A percentile compares a stretch with the other conserved stretches of the same genome.
Conservation (phyloP, 2,329 filamentous ascomycete species). For the Mollisia scopiformis region DNA sequence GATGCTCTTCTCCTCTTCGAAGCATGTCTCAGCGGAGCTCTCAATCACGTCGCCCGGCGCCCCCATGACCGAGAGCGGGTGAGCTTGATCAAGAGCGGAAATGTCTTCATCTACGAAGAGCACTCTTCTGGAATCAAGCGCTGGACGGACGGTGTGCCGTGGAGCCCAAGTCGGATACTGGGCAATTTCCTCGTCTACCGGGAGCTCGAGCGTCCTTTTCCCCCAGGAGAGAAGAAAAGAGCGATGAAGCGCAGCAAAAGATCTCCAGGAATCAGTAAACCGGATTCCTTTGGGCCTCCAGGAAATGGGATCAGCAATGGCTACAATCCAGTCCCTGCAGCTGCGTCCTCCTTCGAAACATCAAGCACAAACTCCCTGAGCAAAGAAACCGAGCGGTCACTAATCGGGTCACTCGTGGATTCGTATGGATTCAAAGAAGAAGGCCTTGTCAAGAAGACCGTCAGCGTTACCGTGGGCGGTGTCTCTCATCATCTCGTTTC, state of each 20-base stretch:
- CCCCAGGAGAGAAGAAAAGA: conserved; percentile 82
- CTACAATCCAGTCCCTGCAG: conserved; percentile 16
- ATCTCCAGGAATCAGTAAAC: conserved; percentile 34
- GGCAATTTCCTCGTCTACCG: conserved; percentile 97
- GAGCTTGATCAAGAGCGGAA: conserved; percentile 79
- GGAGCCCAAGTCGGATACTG: conserved; percentile 92
- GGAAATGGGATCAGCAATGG: conserved; percentile 15
- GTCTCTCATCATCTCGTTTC: conserved; percentile 85
- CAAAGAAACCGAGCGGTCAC: conserved; percentile 35
- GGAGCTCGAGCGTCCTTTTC: conserved; percentile 95
- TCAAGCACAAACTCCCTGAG: conserved; percentile 26
- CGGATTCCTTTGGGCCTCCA: conserved; percentile 21
- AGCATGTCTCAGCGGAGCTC: conserved; percentile 69
- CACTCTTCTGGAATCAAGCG: conserved; percentile 88
- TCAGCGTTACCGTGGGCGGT: conserved; percentile 75
- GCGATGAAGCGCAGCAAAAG: conserved; percentile 71
- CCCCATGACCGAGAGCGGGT: conserved; percentile 84
- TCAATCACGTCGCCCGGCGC: conserved; percentile 78
- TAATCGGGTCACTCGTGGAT: conserved; percentile 86
- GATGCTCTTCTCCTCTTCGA: conserved; percentile 81
- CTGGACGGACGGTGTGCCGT: conserved; percentile 90
- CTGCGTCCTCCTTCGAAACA: conserved; percentile 23
- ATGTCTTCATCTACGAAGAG: conserved; percentile 91
- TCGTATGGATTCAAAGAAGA: conserved; percentile 84
- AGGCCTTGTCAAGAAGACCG: conserved; percentile 90